These are phyloP conservation scores for Mucor ambiguus DNA, from an alignment of 371 early-diverging fungal genomes.

Conservation along the genomic window DNA sequence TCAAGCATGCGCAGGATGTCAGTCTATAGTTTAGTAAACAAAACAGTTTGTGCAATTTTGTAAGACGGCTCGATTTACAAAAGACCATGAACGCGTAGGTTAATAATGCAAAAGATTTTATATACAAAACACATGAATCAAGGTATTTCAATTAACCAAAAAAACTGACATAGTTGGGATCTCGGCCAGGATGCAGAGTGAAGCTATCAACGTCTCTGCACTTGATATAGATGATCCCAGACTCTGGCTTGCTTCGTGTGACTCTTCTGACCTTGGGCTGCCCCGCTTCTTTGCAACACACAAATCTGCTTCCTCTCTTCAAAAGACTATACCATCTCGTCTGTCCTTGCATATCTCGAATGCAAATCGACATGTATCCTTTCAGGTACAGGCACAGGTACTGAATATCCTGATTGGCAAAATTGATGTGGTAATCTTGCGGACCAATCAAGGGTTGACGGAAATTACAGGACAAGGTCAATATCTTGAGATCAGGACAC, in stretches of 20 bases:
- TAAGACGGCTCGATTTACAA: too few relatives aligned
- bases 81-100: too few relatives aligned
- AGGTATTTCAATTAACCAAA: background rate
- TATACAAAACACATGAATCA: background rate
- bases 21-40: too few relatives aligned
- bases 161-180: constrained; percentile 1
- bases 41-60: too few relatives aligned
- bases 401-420: background rate
- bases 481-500: background rate
- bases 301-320: background rate
- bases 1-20: too few relatives aligned
- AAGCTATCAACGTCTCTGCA: background rate
- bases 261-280: background rate
- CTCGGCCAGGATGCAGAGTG: background rate
- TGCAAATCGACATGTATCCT: background rate
- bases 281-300: background rate
- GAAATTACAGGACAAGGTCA: background rate
- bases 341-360: background rate
- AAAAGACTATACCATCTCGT: background rate
- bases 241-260: background rate
- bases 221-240: background rate
- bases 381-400: background rate
- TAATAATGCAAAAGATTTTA: background rate
- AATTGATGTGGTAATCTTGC: background rate
- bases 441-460: background rate